Base-by-base conservation (phyloP, 2,329 filamentous ascomycete species). In the Dactylonectria estremocensis region DNA sequence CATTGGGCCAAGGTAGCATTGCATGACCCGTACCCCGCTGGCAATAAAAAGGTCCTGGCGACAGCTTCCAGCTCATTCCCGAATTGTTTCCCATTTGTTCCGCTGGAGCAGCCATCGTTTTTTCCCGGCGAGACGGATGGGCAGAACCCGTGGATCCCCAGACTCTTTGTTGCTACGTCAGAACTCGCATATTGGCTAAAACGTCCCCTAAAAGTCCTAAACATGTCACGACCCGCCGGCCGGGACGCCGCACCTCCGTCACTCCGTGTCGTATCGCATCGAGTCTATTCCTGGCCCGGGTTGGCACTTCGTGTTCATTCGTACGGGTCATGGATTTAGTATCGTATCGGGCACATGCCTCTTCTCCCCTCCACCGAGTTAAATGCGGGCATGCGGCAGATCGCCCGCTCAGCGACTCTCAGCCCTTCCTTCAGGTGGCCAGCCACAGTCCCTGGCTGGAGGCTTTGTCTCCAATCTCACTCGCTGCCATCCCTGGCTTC, bases 301-400 rank as follows among this genome's bases (percentile, higher is more conserved):
- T 22, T 28, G 50, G 24, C 22, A 48, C 53, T 53, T 53, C 58
- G 64, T 66, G 53, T 54, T 37, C 24, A 37, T 43, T 58, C 64
- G 64, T 62, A 66, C 64, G 28, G 53, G 61, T 54, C 46, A 66
- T 48, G 58, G 64, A 54, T 46, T 48, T 56, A 35, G 13, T 13
- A 9, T 35, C 1, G 31, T 28, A 28, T 28, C 24, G 24, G 24
- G 24, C 24, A n/a, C 40, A 43, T 43, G 40, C 14, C n/a, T 18
- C n/a, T n/a, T n/a, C 40, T 43, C 14, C 14, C 14, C 40, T 43
- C 40, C 6, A n/a, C 14, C 16, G 24, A 28, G 24, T 28, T 28
- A 28, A 43, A n/a, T n/a, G 16, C 40, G 40, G 40, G n/a, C 8
- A n/a, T 43, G 40, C 40, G 16, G 40, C 40, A 40, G 11, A 14